phyloP scores from a whole-genome alignment of 83 land plant species.

The Isoetes engelmannii region DNA sequence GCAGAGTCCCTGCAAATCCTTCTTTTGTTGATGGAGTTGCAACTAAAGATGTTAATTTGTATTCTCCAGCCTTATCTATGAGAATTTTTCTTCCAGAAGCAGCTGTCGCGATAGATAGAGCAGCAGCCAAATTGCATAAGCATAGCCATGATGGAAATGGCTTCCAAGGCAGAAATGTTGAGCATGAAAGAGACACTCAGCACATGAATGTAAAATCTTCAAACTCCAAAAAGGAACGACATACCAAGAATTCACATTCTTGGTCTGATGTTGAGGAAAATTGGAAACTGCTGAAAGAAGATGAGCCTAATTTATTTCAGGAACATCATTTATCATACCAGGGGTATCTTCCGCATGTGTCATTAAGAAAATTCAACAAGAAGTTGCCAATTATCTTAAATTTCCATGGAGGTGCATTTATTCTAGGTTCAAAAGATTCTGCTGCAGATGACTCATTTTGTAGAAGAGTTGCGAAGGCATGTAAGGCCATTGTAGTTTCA shows the following conservation, averaged over 20 bases:
- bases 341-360: constrained; percentile 52
- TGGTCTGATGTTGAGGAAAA: too few relatives aligned
- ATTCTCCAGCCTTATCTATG: constrained; percentile 45
- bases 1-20: constrained; percentile 49
- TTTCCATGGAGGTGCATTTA: constrained; percentile 89
- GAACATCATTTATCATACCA: constrained; percentile 23
- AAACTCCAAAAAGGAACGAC: too few relatives aligned
- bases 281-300: too few relatives aligned
- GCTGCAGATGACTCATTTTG: constrained; percentile 70
- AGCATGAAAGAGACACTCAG: too few relatives aligned
- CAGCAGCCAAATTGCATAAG: background rate
- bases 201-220: too few relatives aligned
- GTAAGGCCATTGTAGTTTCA: constrained; percentile 72
- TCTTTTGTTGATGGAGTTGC: constrained; percentile 65
- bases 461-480: constrained; percentile 55
- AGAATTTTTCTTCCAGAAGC: constrained; percentile 64
- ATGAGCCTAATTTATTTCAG: too few relatives aligned
- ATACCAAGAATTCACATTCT: too few relatives aligned
- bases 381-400: constrained; percentile 70
- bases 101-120: constrained; percentile 1
- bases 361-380: constrained; percentile 25
- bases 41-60: constrained; percentile 64
- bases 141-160: too few relatives aligned
- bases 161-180: too few relatives aligned
- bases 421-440: constrained; percentile 61